Base-by-base conservation (phyloP, 306 rosid species). In the Quercus berberidifolia region DNA sequence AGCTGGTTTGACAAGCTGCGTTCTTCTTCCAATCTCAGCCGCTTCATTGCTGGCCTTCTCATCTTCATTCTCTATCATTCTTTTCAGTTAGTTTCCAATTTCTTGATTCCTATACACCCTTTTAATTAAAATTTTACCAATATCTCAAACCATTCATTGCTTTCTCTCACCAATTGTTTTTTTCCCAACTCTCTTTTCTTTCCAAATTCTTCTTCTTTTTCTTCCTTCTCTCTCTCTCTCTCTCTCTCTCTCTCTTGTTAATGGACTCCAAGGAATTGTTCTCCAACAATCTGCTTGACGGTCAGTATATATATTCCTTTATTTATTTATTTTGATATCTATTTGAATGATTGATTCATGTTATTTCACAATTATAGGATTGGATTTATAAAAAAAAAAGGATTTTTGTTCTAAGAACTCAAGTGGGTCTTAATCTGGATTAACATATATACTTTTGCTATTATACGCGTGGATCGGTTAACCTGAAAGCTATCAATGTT, bases 41-140 rank as follows among this genome's bases (percentile, higher is more conserved):
- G 88, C 89, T 88, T 86, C 83, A 82, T 81, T 86, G 92, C 88
- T 49, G 92, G 92, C 85, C 80, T 88, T 33, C 79, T 88, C 57
- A 76, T 88, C 21, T 67, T 88, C 30, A 88, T 85, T 14, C 87
- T 88, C 17, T 88, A 87, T 12, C 86, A 88, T 84, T 88, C 91
- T 3, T 81, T 81, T 28, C 91, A 85, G 43, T 80, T 88, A 73
- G 81, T 88, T 41, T 88, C 92, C 4, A 88, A 88, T 86, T 86
- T 88, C 76, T 85, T 86, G 10, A 79, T 26, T 74, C 92, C 92
- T 86, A 88, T 88, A 88, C 91, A 86, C 88, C 88, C 78, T 41
- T 41, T 8, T 41, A 41, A 41, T 41, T 41, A 7, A 41, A 0
- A 2, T 8, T 41, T 2, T 41, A 41, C 46, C 12, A 2, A 41